Base-by-base conservation (phyloP, 768 basidiomycete species). In the Termitomyces sp. region DNA sequence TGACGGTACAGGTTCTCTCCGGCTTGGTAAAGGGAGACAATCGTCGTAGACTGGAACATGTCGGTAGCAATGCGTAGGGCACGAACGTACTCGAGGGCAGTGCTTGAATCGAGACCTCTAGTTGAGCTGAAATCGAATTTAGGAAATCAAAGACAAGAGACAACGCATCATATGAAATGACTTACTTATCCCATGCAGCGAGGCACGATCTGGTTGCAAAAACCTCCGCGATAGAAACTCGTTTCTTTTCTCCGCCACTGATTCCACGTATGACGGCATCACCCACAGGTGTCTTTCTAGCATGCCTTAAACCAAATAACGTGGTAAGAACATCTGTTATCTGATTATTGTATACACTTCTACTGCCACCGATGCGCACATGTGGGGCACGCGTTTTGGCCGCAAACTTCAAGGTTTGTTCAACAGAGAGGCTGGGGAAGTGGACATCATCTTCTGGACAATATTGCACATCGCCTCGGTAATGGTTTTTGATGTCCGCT, bases 11-110 rank as follows among this genome's bases (percentile, higher is more conserved):
- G 67, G 2, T 76, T 76, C 67, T 92, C 89, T 56, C 86, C 86
- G 8, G 89, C 92, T 70, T 94, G 92, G 70, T 94, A 93, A 38
- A 94, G 82, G 0, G 89, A 87, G n/a, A 90, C 88, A 57, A 94
- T 80, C 0, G 86, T 90, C 0, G 86, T 74, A 18, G 69, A 58
- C n/a, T 72, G 66, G 55, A 74, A 74, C 3, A 79, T 73, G 63
- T 90, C 84, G 0, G 88, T 88, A 4, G 80, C 74, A 43, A 84
- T 76, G 3, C 88, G 81, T 35, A 92, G 74, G 1, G 85, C 82
- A 46, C 77, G 83, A 47, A 84, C 82, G 62, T 88, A 90, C 66
- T 90, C 88, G 38, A 88, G 72, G 13, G 88, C 89, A 2, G 88
- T 90, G 16, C 82, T 84, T 0, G 87, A 78, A 66, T 87, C 85